Percentiles rank a stretch among this genome's conserved stretches.
phyloP scores from a whole-genome alignment of 768 basidiomycete genomes.

The Cystoderma amianthinum region DNA sequence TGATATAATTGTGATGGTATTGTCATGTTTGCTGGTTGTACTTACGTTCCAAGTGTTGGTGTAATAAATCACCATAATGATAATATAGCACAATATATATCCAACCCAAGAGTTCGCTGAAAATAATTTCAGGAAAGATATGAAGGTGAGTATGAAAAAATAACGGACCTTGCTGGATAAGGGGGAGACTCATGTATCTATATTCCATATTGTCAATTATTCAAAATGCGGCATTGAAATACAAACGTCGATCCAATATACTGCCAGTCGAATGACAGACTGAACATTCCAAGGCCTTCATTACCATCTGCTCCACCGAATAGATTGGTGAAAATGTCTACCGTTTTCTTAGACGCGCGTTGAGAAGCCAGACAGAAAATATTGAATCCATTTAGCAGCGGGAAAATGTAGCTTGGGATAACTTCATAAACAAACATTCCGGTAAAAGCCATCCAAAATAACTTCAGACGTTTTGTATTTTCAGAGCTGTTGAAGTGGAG shows the following conservation, averaged over 20 bases:
- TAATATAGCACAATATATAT: conserved; percentile 26
- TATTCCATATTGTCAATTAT: too few species aligned
- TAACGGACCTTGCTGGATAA: not conserved
- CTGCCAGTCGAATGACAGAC: conserved; percentile 59
- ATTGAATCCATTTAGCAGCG: conserved; percentile 53
- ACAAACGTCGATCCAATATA: conserved; percentile 38
- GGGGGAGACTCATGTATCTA: not conserved
- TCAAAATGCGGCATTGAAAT: too few species aligned
- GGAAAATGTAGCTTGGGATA: conserved; percentile 57
- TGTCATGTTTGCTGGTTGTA: not conserved
- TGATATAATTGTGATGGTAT: not conserved
- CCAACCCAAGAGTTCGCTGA: conserved; percentile 38
- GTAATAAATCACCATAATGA: conserved; percentile 34
- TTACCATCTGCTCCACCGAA: conserved; percentile 58
- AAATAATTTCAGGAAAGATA: too few species aligned
- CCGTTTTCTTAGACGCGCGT: conserved; percentile 30
- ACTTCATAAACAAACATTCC: conserved; percentile 52
- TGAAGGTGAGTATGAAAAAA: too few species aligned
- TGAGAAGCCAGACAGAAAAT: conserved; percentile 57
- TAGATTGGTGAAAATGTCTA: conserved; percentile 49
- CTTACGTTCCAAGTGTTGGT: conserved; percentile 32
- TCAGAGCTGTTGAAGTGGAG: conserved; percentile 39
- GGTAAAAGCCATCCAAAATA: conserved; percentile 48
- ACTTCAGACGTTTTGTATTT: conserved; percentile 45
- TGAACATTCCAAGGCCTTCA: conserved; percentile 54